Evolutionary conservation across 1,284 basidiomycete species (phyloP).

Genomic region (Tilletia caries): DNA sequence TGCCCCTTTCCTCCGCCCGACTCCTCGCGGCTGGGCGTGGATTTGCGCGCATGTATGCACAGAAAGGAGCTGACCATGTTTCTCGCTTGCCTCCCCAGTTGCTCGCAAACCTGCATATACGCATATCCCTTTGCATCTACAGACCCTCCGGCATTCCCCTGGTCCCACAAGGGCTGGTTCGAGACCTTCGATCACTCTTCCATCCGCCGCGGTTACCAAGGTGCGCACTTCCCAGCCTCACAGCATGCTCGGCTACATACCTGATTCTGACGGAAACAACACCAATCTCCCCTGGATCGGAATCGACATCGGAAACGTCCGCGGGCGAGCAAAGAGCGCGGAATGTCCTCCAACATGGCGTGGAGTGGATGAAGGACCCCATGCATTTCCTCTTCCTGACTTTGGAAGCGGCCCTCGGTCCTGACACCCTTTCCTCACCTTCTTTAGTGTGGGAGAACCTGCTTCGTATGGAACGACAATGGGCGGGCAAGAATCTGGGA

Average conservation of each 20-base stretch:
- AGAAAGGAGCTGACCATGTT: too few relatives aligned
- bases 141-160: conserved; percentile 78
- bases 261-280: neutral
- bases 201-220: conserved; percentile 92
- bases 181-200: conserved; percentile 90
- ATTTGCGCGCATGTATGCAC: too few relatives aligned
- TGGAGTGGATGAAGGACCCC: conserved; percentile 69
- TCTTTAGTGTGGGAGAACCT: conserved; percentile 64
- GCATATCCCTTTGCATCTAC: neutral
- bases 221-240: neutral
- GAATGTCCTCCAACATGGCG: conserved; percentile 71
- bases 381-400: neutral
- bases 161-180: conserved; percentile 80
- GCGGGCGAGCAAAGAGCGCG: conserved; percentile 61
- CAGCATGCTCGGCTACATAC: too few relatives aligned
- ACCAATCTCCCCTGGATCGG: neutral
- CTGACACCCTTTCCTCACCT: neutral
- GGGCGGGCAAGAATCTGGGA: conserved; percentile 54
- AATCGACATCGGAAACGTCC: neutral
- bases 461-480: conserved; percentile 61
- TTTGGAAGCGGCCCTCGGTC: too few relatives aligned
- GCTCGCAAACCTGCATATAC: too few relatives aligned
- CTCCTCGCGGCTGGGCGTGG: too few relatives aligned
- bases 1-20: too few relatives aligned
- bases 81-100: too few relatives aligned